Percentiles rank a stretch among this genome's conserved stretches.
phyloP scores from a whole-genome alignment of 148 eudicot species.

The Suaeda aralocaspica region DNA sequence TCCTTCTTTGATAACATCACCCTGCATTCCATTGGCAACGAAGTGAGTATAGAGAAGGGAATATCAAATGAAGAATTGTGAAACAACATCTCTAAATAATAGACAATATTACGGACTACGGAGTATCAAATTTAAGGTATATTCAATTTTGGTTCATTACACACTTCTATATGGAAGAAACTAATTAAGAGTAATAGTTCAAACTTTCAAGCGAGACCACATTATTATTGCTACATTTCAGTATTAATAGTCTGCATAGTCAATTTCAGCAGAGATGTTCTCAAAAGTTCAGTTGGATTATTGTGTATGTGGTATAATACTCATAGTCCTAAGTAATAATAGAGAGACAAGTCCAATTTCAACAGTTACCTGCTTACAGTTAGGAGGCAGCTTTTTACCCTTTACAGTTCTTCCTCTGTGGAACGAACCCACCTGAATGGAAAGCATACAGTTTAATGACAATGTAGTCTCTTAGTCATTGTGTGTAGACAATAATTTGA shows the following conservation, averaged over 20 bases:
- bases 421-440: slow-evolving; percentile 74
- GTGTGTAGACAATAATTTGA: slow-evolving; percentile 8
- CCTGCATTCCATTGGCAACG: slow-evolving; percentile 41
- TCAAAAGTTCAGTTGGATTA: not conserved
- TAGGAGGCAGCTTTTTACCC: slow-evolving; percentile 72
- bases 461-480: slow-evolving; percentile 12
- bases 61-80: not conserved
- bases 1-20: slow-evolving; percentile 82
- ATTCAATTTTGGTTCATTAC: not conserved
- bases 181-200: not conserved
- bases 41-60: not conserved
- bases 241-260: not conserved
- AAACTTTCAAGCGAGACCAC: not conserved
- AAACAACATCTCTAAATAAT: too few species aligned
- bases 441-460: slow-evolving; percentile 5
- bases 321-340: too few species aligned
- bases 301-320: not conserved
- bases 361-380: slow-evolving; percentile 64
- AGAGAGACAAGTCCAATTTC: not conserved
- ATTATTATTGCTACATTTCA: not conserved
- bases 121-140: too few species aligned
- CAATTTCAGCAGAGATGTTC: not conserved
- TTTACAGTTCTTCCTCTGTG: slow-evolving; percentile 62
- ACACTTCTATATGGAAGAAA: not conserved
- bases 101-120: too few species aligned